Evolutionary conservation across 2,329 filamentous ascomycete species (phyloP).

Genomic region (Alternaria longipes): DNA sequence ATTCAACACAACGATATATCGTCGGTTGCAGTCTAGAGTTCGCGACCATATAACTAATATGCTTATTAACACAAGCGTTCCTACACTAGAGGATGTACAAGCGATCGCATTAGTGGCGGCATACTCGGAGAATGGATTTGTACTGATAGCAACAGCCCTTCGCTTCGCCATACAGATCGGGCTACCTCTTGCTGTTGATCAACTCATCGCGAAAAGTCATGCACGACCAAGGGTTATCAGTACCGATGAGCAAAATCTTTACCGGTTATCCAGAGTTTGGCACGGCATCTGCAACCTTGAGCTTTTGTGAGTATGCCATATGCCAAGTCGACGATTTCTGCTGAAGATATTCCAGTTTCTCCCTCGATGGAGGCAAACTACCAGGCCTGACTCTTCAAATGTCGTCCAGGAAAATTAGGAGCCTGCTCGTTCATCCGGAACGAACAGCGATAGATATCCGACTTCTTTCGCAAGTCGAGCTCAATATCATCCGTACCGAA

Average conservation of each 20-base stretch:
- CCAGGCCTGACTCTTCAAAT: constrained; percentile 51
- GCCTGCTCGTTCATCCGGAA: constrained; percentile 55
- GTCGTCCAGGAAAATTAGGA: constrained; percentile 56
- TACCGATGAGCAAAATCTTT: constrained; percentile 47
- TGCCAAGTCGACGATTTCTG: neutral
- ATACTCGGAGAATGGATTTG: constrained; percentile 62
- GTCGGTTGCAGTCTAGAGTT: constrained; percentile 41
- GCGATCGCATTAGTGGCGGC: constrained; percentile 62
- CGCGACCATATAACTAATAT: constrained; percentile 57
- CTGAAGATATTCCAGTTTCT: constrained; percentile 46
- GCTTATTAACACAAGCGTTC: constrained; percentile 53
- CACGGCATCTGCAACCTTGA: constrained; percentile 63
- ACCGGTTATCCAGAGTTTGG: constrained; percentile 57
- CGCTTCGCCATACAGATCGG: constrained; percentile 61
- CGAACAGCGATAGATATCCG: constrained; percentile 61
- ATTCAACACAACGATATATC: constrained; percentile 51
- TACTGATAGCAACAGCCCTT: constrained; percentile 61
- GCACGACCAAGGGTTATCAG: constrained; percentile 3
- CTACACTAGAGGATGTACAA: constrained; percentile 61
- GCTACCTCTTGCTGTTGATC: constrained; percentile 52
- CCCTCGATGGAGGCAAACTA: constrained; percentile 57
- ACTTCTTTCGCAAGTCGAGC: constrained; percentile 63
- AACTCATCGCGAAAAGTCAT: constrained; percentile 49
- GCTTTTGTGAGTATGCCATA: constrained; percentile 45
- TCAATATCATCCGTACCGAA: constrained; percentile 54